Percentiles rank a stretch among this genome's conserved stretches.
phyloP scores from a whole-genome alignment of 2,329 filamentous ascomycete genomes.

The Didymellaceae sp. region DNA sequence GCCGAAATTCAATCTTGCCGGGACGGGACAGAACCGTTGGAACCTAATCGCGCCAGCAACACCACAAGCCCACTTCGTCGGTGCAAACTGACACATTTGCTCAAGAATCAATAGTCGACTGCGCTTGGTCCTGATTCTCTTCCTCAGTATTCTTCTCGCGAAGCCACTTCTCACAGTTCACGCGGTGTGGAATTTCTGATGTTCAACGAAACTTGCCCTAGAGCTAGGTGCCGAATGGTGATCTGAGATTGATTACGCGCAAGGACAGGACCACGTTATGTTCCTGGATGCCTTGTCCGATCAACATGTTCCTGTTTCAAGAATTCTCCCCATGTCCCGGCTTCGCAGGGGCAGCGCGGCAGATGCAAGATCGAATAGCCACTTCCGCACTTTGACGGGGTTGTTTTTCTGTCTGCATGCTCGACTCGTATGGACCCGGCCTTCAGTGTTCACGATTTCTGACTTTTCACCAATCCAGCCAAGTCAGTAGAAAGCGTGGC shows the following conservation, averaged over 20 bases:
- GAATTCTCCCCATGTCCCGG: constrained; percentile 6
- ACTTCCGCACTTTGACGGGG: background rate
- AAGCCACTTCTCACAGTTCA: background rate
- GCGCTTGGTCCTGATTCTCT: constrained; percentile 3
- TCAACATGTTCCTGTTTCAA: constrained; percentile 11
- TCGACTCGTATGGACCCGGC: background rate
- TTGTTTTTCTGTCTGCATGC: background rate
- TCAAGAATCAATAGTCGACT: background rate
- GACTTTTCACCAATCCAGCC: constrained; percentile 3
- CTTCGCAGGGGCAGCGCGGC: constrained; percentile 1
- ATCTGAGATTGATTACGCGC: background rate
- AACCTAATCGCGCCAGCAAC: constrained; percentile 8
- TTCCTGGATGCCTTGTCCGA: background rate
- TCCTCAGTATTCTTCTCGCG: background rate
- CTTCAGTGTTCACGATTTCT: background rate
- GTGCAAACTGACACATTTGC: background rate
- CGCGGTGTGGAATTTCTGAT: background rate
- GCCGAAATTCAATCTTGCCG: constrained; percentile 15
- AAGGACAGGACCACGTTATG: constrained; percentile 1
- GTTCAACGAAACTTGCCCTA: background rate
- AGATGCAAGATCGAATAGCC: background rate
- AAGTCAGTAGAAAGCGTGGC: background rate
- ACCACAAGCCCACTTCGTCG: background rate
- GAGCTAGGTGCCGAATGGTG: background rate
- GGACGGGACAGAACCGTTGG: constrained; percentile 11